phyloP scores from a whole-genome alignment of 306 rosid species.

The Quercus agrifolia region DNA sequence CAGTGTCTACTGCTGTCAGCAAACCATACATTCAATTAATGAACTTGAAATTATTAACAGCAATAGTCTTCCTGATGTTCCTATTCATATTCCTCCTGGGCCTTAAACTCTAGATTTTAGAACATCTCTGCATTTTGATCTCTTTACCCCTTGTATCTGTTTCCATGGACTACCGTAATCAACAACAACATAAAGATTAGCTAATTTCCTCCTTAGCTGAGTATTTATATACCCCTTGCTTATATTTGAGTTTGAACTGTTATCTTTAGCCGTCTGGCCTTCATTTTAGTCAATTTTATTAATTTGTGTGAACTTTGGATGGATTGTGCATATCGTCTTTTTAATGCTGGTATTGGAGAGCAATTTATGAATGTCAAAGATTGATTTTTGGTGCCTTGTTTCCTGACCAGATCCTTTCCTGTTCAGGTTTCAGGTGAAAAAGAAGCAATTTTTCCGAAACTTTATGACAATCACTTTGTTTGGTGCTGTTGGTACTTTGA shows the following conservation, averaged over 20 bases:
- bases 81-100: too few relatives aligned
- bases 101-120: too few relatives aligned
- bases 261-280: neutral
- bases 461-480: constrained; percentile 48
- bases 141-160: neutral
- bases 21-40: too few relatives aligned
- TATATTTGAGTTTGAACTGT: neutral
- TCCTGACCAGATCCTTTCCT: neutral
- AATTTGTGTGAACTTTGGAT: neutral
- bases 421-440: constrained; percentile 67
- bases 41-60: too few relatives aligned
- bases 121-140: neutral
- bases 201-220: neutral
- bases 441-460: constrained; percentile 66
- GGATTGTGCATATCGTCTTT: neutral
- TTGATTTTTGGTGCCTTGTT: neutral
- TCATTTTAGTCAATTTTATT: neutral
- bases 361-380: neutral
- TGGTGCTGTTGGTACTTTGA: constrained; percentile 58
- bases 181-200: neutral
- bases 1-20: too few relatives aligned
- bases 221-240: neutral
- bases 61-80: too few relatives aligned
- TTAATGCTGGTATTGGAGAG: neutral
- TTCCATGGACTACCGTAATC: neutral